Evolutionary conservation across 257 asterid genomes (phyloP), one percentile per base, ranked within the genome.

Genomic region (Nicotiana otophora): DNA sequence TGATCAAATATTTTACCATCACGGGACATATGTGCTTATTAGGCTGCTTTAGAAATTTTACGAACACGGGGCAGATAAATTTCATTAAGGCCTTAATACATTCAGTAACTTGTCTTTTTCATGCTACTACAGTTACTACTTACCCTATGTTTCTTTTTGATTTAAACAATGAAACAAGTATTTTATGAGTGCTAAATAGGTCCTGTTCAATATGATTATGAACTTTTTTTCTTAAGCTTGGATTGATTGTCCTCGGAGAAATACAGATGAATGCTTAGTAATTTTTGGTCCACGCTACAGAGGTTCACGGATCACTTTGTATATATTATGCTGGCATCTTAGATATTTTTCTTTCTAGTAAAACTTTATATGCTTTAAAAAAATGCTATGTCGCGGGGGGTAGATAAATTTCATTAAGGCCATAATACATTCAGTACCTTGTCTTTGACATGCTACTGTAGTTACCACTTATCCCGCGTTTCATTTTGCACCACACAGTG

Each of bases 1-100:
- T 51, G 68, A 42, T 46, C 48, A 81, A 48, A 48, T 54, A 46
- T 33, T 82, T 78, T 61, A 55, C 33, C 20, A 63, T 85, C 19
- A 26, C 10, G n/a, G 15, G 69, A 17, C 20, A 55, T 33, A 39
- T 64, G 34, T 64, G 58, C 79, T 74, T 48, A 48, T 53, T 74
- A 48, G 26, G 36, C 33, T 74, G 28, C 28, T 51, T 51, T 51
- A 15, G 16, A 74, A 15, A 1, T 51, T 36, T 74, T 48, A 23
- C 62, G 15, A 48, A 46, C 62, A 74, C 1, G 0, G 42, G 4
- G 79, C 61, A 74, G 79, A 23, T 72, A 72, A 72, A 46, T 72
- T 72, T 48, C 62, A 48, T 15, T 1, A 0, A 74, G 23, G 39
- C 42, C 6, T 46, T 14, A 48, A 74, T 48, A 48, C 23, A 48